These are phyloP conservation scores for Phyllosticta citribraziliensis DNA, from an alignment of 2,329 filamentous ascomycete genomes.

Conservation along the genomic window DNA sequence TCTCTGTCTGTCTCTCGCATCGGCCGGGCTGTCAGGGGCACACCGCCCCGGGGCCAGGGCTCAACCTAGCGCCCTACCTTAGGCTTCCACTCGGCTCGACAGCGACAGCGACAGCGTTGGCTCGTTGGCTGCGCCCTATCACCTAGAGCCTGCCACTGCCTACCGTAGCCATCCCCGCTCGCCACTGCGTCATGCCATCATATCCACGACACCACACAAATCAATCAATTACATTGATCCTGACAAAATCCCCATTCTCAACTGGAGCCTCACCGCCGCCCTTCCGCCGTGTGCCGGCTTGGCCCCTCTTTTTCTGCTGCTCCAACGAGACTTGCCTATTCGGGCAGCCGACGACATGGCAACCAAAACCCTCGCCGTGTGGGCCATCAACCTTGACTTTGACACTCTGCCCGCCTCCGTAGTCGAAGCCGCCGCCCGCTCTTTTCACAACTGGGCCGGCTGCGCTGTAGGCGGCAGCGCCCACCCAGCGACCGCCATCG, in stretches of 20 bases:
- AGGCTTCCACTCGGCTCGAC: too few relatives aligned
- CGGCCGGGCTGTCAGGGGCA: constrained; percentile 2
- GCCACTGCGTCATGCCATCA: constrained; percentile 3
- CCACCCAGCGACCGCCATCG: constrained; percentile 36
- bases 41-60: neutral
- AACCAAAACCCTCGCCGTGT: constrained; percentile 38
- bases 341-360: constrained; percentile 28
- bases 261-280: too few relatives aligned
- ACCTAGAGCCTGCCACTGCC: too few relatives aligned
- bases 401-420: constrained; percentile 33
- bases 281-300: too few relatives aligned
- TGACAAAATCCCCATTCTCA: neutral
- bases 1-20: neutral
- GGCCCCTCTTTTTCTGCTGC: neutral
- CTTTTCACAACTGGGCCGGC: constrained; percentile 46
- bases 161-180: neutral
- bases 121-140: too few relatives aligned
- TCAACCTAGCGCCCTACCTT: too few relatives aligned
- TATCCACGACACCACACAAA: neutral
- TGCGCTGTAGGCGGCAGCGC: constrained; percentile 43
- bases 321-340: neutral
- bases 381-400: constrained; percentile 36
- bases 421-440: constrained; percentile 35
- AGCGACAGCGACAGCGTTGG: too few relatives aligned
- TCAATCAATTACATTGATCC: neutral